Conservation (phyloP, 2,329 filamentous ascomycete genomes). For the Ilyonectria destructans region DNA sequence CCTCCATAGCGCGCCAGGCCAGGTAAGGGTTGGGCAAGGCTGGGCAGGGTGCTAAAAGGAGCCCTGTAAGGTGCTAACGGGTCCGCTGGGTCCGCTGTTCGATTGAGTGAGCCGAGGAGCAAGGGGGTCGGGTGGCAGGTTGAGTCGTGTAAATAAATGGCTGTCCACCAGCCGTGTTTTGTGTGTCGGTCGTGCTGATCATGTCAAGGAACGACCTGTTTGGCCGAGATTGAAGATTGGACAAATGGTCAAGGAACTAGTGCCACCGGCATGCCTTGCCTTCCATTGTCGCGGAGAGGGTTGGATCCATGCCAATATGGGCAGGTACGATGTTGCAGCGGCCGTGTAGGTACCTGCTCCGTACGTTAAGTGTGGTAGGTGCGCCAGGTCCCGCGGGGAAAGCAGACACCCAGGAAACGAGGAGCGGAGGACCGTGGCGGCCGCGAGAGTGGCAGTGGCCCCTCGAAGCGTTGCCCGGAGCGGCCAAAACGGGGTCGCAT, state of each 20-base stretch:
- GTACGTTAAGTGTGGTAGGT: constrained; percentile 31
- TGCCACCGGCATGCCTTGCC: neutral
- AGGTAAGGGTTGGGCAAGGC: constrained; percentile 20
- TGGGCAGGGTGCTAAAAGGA: constrained; percentile 25
- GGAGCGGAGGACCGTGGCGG: neutral
- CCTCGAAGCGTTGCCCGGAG: neutral
- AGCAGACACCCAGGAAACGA: neutral
- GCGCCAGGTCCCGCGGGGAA: constrained; percentile 22
- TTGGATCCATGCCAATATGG: constrained; percentile 28
- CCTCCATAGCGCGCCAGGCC: neutral
- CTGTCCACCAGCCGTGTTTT: neutral
- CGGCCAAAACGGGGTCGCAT: constrained; percentile 1
- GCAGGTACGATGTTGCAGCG: constrained; percentile 21
- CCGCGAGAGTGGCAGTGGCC: neutral
- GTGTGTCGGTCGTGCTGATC: neutral
- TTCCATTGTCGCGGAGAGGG: constrained; percentile 16
- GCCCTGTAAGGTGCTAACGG: constrained; percentile 16
- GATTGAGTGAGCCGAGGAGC: constrained; percentile 15
- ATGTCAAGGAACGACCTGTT: neutral
- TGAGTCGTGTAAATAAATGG: constrained; percentile 2
- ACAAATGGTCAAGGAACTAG: neutral
- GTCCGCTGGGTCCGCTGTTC: neutral
- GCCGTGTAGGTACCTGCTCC: neutral
- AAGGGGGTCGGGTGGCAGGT: constrained; percentile 6
- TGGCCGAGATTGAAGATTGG: neutral